phyloP scores from a whole-genome alignment of 1,284 basidiomycete genomes.

The Trichosporon sp. region DNA sequence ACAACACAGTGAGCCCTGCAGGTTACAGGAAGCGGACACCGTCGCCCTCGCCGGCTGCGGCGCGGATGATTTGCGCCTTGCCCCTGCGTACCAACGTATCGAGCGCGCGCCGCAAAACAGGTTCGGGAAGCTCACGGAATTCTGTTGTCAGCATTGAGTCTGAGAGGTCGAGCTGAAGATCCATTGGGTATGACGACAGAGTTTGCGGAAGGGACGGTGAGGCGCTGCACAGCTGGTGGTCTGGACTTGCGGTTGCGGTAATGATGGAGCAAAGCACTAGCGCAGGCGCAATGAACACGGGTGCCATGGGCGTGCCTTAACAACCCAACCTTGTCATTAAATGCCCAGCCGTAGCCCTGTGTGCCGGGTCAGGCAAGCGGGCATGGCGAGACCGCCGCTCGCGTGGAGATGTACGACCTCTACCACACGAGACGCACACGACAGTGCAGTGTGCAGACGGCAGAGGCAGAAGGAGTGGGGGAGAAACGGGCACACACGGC shows the following conservation, averaged over 20 bases:
- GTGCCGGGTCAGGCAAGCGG: background rate
- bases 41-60: slow-evolving; percentile 57
- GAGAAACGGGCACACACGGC: background rate
- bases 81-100: slow-evolving; percentile 59
- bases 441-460: background rate
- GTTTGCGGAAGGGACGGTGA: background rate
- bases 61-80: slow-evolving; percentile 60
- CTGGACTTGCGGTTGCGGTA: background rate
- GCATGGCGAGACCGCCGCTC: background rate
- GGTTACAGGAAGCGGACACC: slow-evolving; percentile 60
- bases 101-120: slow-evolving; percentile 57
- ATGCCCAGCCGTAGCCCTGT: background rate
- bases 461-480: background rate
- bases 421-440: background rate
- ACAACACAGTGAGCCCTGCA: background rate
- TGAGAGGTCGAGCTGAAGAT: background rate
- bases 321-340: background rate
- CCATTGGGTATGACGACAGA: background rate
- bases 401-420: background rate
- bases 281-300: background rate
- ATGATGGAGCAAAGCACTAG: background rate
- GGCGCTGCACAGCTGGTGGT: background rate
- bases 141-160: slow-evolving; percentile 46
- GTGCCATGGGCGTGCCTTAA: background rate
- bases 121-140: slow-evolving; percentile 57